phyloP scores from a whole-genome alignment of 148 eudicot genomes.

The Cornus kousa region DNA sequence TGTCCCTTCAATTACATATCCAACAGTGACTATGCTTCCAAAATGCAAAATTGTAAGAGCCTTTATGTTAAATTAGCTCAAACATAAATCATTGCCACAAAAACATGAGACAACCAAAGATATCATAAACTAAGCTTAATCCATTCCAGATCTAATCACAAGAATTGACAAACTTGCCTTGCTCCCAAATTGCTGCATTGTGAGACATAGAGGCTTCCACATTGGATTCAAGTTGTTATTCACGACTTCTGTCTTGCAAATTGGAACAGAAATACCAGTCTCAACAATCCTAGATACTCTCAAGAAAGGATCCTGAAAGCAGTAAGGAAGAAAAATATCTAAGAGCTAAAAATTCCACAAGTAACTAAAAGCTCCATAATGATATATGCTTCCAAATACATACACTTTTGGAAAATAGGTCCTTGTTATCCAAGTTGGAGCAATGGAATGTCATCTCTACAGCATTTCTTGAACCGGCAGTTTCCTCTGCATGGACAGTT shows the following conservation, averaged over 20 bases:
- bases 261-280: slow-evolving; percentile 63
- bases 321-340: slow-evolving; percentile 6
- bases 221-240: slow-evolving; percentile 79
- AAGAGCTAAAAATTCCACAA: slow-evolving; percentile 4
- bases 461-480: slow-evolving; percentile 60
- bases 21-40: background rate
- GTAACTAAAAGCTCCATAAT: background rate
- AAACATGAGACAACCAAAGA: background rate
- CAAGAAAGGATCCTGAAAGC: slow-evolving; percentile 82
- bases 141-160: background rate
- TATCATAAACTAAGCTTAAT: background rate
- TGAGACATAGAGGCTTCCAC: slow-evolving; percentile 79
- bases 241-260: slow-evolving; percentile 88
- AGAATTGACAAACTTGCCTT: slow-evolving; percentile 51
- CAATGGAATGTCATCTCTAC: slow-evolving; percentile 69
- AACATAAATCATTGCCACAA: background rate
- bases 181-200: slow-evolving; percentile 75
- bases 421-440: slow-evolving; percentile 67
- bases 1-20: background rate
- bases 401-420: slow-evolving; percentile 87
- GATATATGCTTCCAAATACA: slow-evolving; percentile 12
- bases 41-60: background rate
- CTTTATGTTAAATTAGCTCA: background rate
- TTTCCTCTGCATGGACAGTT: slow-evolving; percentile 78
- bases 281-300: slow-evolving; percentile 80